Percentiles rank a stretch among this genome's conserved stretches.
phyloP scores from a whole-genome alignment of 305 asterid species.

The Andrographis paniculata region DNA sequence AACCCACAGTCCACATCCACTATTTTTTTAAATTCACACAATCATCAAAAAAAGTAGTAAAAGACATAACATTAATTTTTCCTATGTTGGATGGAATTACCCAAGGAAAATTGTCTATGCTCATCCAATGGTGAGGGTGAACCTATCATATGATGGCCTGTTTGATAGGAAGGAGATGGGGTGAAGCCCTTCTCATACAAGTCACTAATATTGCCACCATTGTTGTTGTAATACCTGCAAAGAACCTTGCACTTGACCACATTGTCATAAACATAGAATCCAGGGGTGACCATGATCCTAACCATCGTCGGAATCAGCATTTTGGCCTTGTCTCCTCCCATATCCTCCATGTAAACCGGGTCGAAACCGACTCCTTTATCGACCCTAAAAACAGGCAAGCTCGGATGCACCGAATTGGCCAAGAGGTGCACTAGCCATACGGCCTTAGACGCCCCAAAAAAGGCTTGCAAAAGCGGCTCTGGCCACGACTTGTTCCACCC shows the following conservation, averaged over 20 bases:
- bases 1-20: constrained; percentile 18
- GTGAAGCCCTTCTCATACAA: constrained; percentile 31
- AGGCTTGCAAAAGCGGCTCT: constrained; percentile 82
- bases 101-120: neutral
- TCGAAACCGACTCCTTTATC: constrained; percentile 64
- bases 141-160: neutral
- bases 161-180: constrained; percentile 39
- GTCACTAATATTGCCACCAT: constrained; percentile 13
- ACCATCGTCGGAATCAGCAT: constrained; percentile 58
- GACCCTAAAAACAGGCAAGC: constrained; percentile 70
- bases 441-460: constrained; percentile 75
- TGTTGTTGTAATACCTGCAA: constrained; percentile 63
- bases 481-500: constrained; percentile 98
- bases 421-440: constrained; percentile 89
- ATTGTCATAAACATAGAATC: constrained; percentile 85
- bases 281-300: constrained; percentile 91
- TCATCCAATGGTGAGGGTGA: constrained; percentile 1
- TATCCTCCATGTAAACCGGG: constrained; percentile 92
- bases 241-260: constrained; percentile 95
- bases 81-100: neutral
- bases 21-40: constrained; percentile 2
- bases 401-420: constrained; percentile 84
- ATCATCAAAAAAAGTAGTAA: neutral
- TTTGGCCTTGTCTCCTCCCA: constrained; percentile 65
- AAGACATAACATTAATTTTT: neutral